Evolutionary conservation across 495 filamentous ascomycete genomes (phyloP), one percentile per base, ranked within the genome.

Genomic region (Umbilicaria muhlenbergii): DNA sequence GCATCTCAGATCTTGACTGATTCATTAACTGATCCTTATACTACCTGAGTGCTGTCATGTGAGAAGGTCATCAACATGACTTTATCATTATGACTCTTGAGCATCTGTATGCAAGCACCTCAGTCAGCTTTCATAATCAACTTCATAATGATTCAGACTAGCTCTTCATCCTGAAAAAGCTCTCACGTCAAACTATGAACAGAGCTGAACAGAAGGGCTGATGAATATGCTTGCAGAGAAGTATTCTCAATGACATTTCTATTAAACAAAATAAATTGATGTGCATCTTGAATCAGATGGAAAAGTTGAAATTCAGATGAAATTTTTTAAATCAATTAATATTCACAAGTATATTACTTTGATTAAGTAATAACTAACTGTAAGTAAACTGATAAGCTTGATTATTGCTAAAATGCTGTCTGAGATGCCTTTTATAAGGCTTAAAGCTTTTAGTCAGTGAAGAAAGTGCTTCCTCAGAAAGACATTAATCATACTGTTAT

Each of bases 371-470:
- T 18, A 46, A 2, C 1, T 16, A 34, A 46, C 37, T 37, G 14
- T 6, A 5, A 45, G 5, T 16, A 45, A n/a, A 21, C 2, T 6
- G 8, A 39, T 18, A 12, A 46, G 44, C 24, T 46, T 39, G 6
- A 11, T 17, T 10, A 46, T 16, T 41, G 44, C 28, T 11, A 35
- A 7, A 18, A 46, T 32, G 11, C 17, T 37, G 21, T 41, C 31
- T 14, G 44, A 40, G 18, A 46, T 46, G 12, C 37, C 34, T n/a
- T 31, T 46, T 10, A 32, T 15, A 40, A 46, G 44, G 38, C 36
- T 40, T 1, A 67, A 51, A 36, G 56, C 56, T 42, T 67, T 61
- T 2, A 64, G 49, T 61, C 58, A 64, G 47, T 66, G 47, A 36
- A 65, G 54, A 34, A 51, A 60, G 10, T 57, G 43, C 16, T 52